Evolutionary conservation across 441 rosid genomes (phyloP).

Genomic region (Theobroma grandiflorum): DNA sequence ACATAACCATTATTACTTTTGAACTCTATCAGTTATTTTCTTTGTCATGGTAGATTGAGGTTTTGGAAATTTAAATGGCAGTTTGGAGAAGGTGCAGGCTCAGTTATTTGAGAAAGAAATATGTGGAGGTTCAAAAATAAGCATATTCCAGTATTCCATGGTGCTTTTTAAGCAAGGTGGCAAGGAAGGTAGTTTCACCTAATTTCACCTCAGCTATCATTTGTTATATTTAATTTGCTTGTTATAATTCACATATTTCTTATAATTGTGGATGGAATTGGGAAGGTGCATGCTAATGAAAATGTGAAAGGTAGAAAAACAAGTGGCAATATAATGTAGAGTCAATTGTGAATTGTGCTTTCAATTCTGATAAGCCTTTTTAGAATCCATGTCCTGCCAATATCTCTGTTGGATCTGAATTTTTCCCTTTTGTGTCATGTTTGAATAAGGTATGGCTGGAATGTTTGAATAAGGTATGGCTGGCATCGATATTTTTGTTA

Average conservation of each 20-base stretch:
- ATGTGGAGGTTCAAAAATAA: slow-evolving; percentile 66
- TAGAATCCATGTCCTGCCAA: not conserved
- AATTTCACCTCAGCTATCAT: not conserved
- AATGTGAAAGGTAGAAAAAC: not conserved
- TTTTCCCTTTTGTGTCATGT: not conserved
- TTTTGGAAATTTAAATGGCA: slow-evolving; percentile 73
- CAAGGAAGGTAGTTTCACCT: slow-evolving; percentile 57
- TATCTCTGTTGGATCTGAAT: not conserved
- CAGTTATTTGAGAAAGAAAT: slow-evolving; percentile 78
- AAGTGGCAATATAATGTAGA: not conserved
- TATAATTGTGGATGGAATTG: not conserved
- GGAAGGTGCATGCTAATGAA: not conserved
- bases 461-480: not conserved
- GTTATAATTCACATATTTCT: not conserved
- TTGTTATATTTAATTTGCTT: slow-evolving; percentile 17
- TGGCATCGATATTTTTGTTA: not conserved
- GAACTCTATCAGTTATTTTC: slow-evolving; percentile 16
- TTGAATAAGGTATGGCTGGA: not conserved
- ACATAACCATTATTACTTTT: not conserved
- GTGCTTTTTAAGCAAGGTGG: slow-evolving; percentile 56
- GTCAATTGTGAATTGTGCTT: not conserved
- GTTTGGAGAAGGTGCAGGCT: slow-evolving; percentile 92
- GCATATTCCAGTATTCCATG: slow-evolving; percentile 79
- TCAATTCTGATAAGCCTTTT: not conserved
- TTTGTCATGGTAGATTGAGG: slow-evolving; percentile 45